phyloP scores from a whole-genome alignment of 2,329 filamentous ascomycete species.

The Aspergillaceae sp. region DNA sequence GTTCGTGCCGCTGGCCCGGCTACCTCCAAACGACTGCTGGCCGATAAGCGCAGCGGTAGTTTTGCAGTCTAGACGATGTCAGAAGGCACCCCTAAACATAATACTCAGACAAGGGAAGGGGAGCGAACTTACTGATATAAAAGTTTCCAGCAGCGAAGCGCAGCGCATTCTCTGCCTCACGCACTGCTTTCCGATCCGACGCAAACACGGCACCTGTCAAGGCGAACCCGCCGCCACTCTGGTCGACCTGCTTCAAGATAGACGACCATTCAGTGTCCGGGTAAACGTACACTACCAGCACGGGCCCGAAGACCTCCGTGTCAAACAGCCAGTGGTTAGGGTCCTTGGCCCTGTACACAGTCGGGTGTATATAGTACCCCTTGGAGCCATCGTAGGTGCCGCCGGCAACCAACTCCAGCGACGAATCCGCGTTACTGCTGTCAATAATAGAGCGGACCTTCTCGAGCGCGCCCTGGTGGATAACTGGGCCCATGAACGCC shows the following conservation, averaged over 20 bases:
- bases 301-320: slow-evolving; percentile 71
- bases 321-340: slow-evolving; percentile 62
- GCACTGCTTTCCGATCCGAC: slow-evolving; percentile 27
- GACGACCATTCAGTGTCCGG: slow-evolving; percentile 58
- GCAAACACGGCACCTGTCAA: slow-evolving; percentile 34
- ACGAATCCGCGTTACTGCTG: slow-evolving; percentile 61
- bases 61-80: slow-evolving; percentile 23
- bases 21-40: slow-evolving; percentile 63
- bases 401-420: slow-evolving; percentile 62
- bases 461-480: slow-evolving; percentile 69
- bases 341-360: slow-evolving; percentile 64
- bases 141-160: slow-evolving; percentile 34
- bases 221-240: slow-evolving; percentile 26
- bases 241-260: slow-evolving; percentile 41
- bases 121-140: slow-evolving; percentile 29
- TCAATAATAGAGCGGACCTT: slow-evolving; percentile 69
- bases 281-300: slow-evolving; percentile 66
- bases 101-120: not conserved
- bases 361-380: slow-evolving; percentile 74
- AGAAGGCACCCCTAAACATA: not conserved
- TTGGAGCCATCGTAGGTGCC: slow-evolving; percentile 65
- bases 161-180: slow-evolving; percentile 28
- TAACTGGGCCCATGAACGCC: slow-evolving; percentile 76
- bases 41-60: slow-evolving; percentile 63
- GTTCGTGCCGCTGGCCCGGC: slow-evolving; percentile 61